Conservation (phyloP, 371 early-diverging fungal genomes). For the Mucor indicus region DNA sequence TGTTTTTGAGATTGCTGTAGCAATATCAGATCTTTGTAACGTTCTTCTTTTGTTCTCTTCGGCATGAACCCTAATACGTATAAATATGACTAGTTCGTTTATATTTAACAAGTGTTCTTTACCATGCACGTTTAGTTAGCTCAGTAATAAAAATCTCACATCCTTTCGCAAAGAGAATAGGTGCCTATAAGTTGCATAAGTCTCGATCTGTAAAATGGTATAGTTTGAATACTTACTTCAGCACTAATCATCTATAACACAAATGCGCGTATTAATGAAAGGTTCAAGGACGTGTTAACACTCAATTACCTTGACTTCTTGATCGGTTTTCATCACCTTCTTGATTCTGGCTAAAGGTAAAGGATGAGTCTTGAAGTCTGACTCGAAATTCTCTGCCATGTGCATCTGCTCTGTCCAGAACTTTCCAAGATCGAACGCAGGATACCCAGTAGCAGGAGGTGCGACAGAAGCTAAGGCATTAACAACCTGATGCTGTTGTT, state of each 20-base stretch:
- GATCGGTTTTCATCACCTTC: slow-evolving; percentile 99
- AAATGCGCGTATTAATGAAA: too few relatives aligned
- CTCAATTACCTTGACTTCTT: slow-evolving; percentile 93
- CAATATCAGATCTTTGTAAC: slow-evolving; percentile 94
- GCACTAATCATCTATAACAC: slow-evolving; percentile 33
- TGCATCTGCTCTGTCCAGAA: slow-evolving; percentile 48
- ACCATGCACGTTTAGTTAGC: slow-evolving; percentile 94
- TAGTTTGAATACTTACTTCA: too few relatives aligned
- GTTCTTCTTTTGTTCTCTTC: slow-evolving; percentile 99
- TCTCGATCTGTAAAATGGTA: too few relatives aligned
- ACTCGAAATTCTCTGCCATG: slow-evolving; percentile 33
- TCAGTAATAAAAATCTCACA: slow-evolving; percentile 97
- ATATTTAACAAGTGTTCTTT: slow-evolving; percentile 4
- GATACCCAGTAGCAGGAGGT: too few relatives aligned
- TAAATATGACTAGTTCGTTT: neutral
- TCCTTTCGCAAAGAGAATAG: slow-evolving; percentile 93
- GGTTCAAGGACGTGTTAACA: too few relatives aligned
- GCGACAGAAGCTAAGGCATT: too few relatives aligned
- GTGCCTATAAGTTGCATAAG: slow-evolving; percentile 72
- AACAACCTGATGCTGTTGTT: too few relatives aligned
- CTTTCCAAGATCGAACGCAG: slow-evolving; percentile 41
- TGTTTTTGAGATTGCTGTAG: slow-evolving; percentile 89
- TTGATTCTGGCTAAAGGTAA: slow-evolving; percentile 98
- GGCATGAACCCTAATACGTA: slow-evolving; percentile 85
- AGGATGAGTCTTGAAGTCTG: slow-evolving; percentile 89